A percentile compares a stretch with the other conserved stretches of the same genome.
phyloP scores from a whole-genome alignment of 108 stramenopile species.

The Pseudonitzschia multiseries region DNA sequence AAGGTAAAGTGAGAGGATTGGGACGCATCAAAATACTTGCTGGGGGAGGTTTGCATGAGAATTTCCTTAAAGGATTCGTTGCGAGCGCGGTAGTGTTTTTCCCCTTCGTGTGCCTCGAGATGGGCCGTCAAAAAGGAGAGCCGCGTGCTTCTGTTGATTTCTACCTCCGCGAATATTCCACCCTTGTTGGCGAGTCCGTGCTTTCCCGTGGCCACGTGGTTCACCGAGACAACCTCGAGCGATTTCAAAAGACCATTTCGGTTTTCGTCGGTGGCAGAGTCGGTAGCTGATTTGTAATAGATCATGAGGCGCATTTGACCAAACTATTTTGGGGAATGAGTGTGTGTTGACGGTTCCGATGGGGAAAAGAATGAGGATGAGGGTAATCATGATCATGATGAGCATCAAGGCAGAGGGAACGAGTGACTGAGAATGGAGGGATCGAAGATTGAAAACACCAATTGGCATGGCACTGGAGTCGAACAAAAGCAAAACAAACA shows the following conservation, averaged over 20 bases:
- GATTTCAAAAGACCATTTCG: constrained; percentile 15
- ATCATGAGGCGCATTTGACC: constrained; percentile 72
- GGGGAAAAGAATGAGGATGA: not conserved
- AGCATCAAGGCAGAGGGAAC: too few relatives aligned
- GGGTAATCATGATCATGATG: not conserved
- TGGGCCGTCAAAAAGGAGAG: constrained; percentile 58
- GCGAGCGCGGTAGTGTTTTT: constrained; percentile 40
- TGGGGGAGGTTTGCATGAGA: constrained; percentile 29
- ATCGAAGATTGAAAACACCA: too few relatives aligned
- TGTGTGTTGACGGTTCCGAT: not conserved
- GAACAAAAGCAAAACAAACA: too few relatives aligned
- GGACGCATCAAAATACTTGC: constrained; percentile 46
- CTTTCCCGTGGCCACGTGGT: constrained; percentile 49
- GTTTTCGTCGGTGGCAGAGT: constrained; percentile 5
- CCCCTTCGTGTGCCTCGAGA: constrained; percentile 69
- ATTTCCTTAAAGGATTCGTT: constrained; percentile 47
- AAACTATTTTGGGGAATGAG: not conserved
- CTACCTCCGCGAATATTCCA: constrained; percentile 61
- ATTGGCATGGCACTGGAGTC: too few relatives aligned
- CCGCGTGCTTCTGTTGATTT: constrained; percentile 42
- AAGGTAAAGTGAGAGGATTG: constrained; percentile 59
- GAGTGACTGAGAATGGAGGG: not conserved
- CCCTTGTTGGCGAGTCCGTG: constrained; percentile 64
- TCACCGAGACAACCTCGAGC: constrained; percentile 32
- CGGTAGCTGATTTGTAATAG: constrained; percentile 5